Evolutionary conservation across 1,284 basidiomycete genomes (phyloP), one percentile per base, ranked within the genome.

Genomic region (Tetrapyrgos nigripes): DNA sequence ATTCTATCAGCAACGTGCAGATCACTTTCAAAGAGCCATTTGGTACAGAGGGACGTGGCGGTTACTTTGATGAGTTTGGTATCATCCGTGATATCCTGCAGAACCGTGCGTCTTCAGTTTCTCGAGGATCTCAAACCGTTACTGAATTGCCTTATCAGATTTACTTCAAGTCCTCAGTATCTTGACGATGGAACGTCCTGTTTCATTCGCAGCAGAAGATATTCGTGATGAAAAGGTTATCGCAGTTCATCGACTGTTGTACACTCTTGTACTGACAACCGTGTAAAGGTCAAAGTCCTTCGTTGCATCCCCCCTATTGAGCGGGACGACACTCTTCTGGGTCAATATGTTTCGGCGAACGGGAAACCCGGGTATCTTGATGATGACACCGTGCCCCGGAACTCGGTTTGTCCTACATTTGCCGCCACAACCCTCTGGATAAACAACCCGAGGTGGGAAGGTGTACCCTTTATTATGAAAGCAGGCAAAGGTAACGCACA

Each of bases 11-110:
- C 77, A 98, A 95, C 72, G 93, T 98, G 40, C 96, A 98, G 76
- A 97, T 98, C 79, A 97, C 94, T 9, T 97, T 98, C 87, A 98
- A 98, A 81, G 96, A 98, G 78, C 93, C 95, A 10, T 97, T 98
- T 72, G 96, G 96, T 40, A 98, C 96, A 50, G 96, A 98, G 75
- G 96, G 96, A 40, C 92, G 96, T 67, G 96, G 96, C 37, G 96
- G 96, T 26, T 98, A 98, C 84, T 98, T 98, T 81, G 96, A 98
- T 76, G 96, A 97, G 77, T 98, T 97, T 77, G 96, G 96, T 62
- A 97, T 98, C 74, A 96, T 98, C 75, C 91, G 96, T 72, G 96
- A 98, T 76, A 85, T 98, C 62, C 83, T 96, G 70, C 96, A 98
- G 81, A 98, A 98, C 80, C 96, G 95, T 97, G 74, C 79, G 94